A percentile compares a stretch with the other conserved stretches of the same genome.
Conservation (phyloP, 306 rosid genomes). For the Prinsepia uniflora region DNA sequence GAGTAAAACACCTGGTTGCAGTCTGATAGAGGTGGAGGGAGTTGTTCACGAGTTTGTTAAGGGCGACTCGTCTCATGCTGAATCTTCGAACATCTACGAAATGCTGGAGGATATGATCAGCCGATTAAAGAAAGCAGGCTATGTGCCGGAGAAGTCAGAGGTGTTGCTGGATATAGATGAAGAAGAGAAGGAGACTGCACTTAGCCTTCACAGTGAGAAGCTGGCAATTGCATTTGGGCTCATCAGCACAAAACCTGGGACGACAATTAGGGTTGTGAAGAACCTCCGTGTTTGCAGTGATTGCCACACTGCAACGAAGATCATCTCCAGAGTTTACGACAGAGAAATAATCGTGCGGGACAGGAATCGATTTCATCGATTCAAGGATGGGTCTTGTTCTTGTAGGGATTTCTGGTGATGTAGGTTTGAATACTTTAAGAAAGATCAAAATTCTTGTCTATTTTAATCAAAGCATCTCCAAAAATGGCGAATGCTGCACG, state of each 20-base stretch:
- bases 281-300: slow-evolving; percentile 30
- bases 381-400: slow-evolving; percentile 28
- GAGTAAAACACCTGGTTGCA: slow-evolving; percentile 16
- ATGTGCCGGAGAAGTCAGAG: slow-evolving; percentile 25
- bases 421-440: neutral
- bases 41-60: slow-evolving; percentile 24
- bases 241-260: slow-evolving; percentile 25
- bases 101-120: slow-evolving; percentile 28
- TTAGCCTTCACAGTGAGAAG: slow-evolving; percentile 30
- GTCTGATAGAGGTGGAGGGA: slow-evolving; percentile 27
- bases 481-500: neutral
- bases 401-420: slow-evolving; percentile 31
- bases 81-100: slow-evolving; percentile 2
- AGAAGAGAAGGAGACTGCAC: slow-evolving; percentile 36
- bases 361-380: slow-evolving; percentile 15
- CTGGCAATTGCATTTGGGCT: slow-evolving; percentile 33
- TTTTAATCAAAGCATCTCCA: too few relatives aligned
- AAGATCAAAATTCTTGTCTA: neutral
- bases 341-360: slow-evolving; percentile 24
- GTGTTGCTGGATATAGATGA: slow-evolving; percentile 24
- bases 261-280: slow-evolving; percentile 25
- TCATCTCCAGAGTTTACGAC: slow-evolving; percentile 23
- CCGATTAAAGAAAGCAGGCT: slow-evolving; percentile 21
- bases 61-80: slow-evolving; percentile 20
- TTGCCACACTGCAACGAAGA: slow-evolving; percentile 26